These are phyloP conservation scores for Tephrocybe sp. DNA, from an alignment of 768 basidiomycete species.

Conservation along the genomic window DNA sequence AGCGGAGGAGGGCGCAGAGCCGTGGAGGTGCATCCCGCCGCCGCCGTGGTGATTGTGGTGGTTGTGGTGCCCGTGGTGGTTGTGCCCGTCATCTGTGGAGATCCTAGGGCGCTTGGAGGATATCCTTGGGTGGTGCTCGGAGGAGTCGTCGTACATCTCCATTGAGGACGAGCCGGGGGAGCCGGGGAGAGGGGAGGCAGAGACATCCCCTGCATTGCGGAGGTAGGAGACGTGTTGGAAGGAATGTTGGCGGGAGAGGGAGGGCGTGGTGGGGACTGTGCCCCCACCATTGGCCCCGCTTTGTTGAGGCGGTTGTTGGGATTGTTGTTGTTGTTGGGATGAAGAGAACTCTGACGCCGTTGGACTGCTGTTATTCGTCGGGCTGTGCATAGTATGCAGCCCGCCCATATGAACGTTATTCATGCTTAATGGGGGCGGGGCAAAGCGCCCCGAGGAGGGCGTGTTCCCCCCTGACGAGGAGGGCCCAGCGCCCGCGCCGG, in stretches of 20 bases:
- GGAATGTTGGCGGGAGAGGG: constrained; percentile 60
- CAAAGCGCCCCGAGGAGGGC: constrained; percentile 36
- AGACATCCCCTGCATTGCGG: constrained; percentile 33
- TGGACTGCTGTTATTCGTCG: constrained; percentile 32
- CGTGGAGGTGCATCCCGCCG: constrained; percentile 13
- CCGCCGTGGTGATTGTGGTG: neutral
- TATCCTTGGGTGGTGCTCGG: constrained; percentile 22
- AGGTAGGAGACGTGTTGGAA: constrained; percentile 51
- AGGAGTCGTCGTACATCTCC: constrained; percentile 43
- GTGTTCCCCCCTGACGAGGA: no score
- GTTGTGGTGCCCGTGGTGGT: neutral
- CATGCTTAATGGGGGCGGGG: constrained; percentile 35
- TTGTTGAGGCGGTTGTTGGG: constrained; percentile 30
- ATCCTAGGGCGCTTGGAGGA: constrained; percentile 57
- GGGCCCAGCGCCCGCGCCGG: neutral
- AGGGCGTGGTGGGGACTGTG: constrained; percentile 20
- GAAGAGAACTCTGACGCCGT: constrained; percentile 44
- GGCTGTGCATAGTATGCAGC: constrained; percentile 47
- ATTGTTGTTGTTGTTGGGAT: constrained; percentile 30
- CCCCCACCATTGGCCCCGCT: neutral
- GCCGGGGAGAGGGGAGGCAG: constrained; percentile 36
- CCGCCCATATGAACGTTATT: constrained; percentile 37
- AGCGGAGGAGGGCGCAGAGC: constrained; percentile 23
- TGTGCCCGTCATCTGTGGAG: constrained; percentile 31
- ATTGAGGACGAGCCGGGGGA: constrained; percentile 43